Evolutionary conservation across 169 alveolate species (phyloP).

Genomic region (Plasmodium berghei): DNA sequence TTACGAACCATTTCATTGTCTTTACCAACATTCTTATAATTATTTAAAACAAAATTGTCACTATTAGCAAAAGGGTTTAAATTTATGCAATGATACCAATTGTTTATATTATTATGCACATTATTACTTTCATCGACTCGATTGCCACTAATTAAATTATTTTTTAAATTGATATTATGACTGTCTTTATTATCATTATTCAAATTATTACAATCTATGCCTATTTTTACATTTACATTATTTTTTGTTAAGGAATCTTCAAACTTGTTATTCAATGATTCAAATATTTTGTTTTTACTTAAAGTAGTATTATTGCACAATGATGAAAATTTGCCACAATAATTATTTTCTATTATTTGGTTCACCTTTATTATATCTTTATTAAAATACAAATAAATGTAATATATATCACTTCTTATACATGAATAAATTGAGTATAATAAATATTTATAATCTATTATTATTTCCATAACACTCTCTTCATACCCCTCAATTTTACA

Average conservation of each 20-base stretch:
- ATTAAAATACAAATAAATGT: slow-evolving; percentile 66
- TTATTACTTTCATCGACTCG: not conserved
- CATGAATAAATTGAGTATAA: slow-evolving; percentile 37
- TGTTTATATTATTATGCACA: not conserved
- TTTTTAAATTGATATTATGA: no score
- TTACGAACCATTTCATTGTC: not conserved
- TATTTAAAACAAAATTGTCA: slow-evolving; percentile 35
- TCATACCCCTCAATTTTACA: not conserved
- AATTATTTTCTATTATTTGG: no score
- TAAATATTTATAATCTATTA: slow-evolving; percentile 53
- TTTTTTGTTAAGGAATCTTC: no score
- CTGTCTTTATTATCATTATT: slow-evolving; percentile 3
- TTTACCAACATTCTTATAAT: not conserved
- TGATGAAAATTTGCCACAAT: no score
- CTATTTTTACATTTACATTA: no score
- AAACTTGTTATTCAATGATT: no score
- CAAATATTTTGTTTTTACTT: no score
- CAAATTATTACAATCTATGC: not conserved
- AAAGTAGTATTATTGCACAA: no score
- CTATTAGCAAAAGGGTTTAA: slow-evolving; percentile 6
- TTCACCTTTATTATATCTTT: slow-evolving; percentile 15
- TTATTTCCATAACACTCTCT: not conserved
- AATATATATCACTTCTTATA: slow-evolving; percentile 44
- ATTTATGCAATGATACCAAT: not conserved
- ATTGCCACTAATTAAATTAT: no score